A percentile compares a stretch with the other conserved stretches of the same genome.
These are phyloP conservation scores for Beauveria australis DNA, from an alignment of 2,329 filamentous ascomycete genomes.

Conservation along the genomic window DNA sequence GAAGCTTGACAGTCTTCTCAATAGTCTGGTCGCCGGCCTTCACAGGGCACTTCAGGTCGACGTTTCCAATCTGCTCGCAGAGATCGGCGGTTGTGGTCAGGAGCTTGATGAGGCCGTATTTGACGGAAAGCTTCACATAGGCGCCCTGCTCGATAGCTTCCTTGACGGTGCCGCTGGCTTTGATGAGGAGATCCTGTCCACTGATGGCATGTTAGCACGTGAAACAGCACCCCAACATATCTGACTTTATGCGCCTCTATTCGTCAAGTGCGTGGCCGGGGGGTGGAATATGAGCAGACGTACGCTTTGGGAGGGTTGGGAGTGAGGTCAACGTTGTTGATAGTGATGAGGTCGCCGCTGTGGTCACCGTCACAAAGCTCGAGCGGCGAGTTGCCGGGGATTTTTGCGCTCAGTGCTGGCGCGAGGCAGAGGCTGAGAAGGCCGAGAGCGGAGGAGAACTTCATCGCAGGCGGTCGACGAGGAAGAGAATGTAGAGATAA, in stretches of 20 bases:
- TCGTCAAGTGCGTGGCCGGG: background rate
- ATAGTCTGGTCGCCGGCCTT: slow-evolving; percentile 67
- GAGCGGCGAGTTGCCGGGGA: slow-evolving; percentile 81
- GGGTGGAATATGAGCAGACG: slow-evolving; percentile 26
- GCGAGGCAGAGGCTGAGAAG: slow-evolving; percentile 37
- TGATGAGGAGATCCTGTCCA: slow-evolving; percentile 69
- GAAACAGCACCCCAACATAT: background rate
- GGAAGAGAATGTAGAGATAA: background rate
- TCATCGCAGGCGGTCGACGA: slow-evolving; percentile 21
- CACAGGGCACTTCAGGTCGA: slow-evolving; percentile 83
- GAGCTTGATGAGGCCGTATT: slow-evolving; percentile 87
- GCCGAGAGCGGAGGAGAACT: slow-evolving; percentile 33
- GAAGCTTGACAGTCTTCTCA: slow-evolving; percentile 76
- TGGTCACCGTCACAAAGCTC: slow-evolving; percentile 65
- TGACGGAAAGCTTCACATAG: slow-evolving; percentile 75
- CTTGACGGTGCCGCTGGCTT: slow-evolving; percentile 66
- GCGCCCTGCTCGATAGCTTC: slow-evolving; percentile 69
- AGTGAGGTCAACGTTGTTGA: slow-evolving; percentile 69
- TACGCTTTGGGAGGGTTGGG: slow-evolving; percentile 88
- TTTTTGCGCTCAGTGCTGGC: slow-evolving; percentile 46
- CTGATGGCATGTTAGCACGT: slow-evolving; percentile 35
- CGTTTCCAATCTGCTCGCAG: slow-evolving; percentile 81
- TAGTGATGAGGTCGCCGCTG: slow-evolving; percentile 59
- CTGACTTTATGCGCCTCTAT: background rate
- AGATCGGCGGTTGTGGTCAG: slow-evolving; percentile 75